phyloP scores from a whole-genome alignment of 129 eudicot species.

The Glebionis coronaria region DNA sequence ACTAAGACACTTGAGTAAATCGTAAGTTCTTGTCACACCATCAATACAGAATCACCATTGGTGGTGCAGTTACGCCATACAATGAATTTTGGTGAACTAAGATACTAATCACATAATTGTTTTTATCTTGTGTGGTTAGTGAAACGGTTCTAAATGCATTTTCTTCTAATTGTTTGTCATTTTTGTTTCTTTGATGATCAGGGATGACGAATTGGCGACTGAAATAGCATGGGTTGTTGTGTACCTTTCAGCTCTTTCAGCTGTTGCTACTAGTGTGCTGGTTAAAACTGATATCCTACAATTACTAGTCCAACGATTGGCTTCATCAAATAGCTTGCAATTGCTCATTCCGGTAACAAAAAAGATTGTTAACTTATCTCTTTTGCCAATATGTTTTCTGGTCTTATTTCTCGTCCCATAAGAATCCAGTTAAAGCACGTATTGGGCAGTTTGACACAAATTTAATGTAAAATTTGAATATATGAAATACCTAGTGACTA shows the following conservation, averaged over 20 bases:
- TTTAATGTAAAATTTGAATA: background rate
- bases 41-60: background rate
- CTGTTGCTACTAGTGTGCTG: constrained; percentile 64
- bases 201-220: constrained; percentile 87
- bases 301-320: constrained; percentile 67
- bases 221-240: constrained; percentile 99
- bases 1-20: constrained; percentile 73
- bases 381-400: background rate
- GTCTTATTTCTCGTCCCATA: background rate
- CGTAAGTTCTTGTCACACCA: constrained; percentile 45
- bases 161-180: background rate
- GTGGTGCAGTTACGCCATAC: background rate
- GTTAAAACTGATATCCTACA: constrained; percentile 77
- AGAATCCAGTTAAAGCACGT: background rate
- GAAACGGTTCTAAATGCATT: background rate
- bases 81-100: no score
- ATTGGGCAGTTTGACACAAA: background rate
- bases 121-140: constrained; percentile 1
- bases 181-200: constrained; percentile 25
- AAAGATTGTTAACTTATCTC: background rate
- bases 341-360: constrained; percentile 86
- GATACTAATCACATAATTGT: no score
- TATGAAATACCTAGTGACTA: background rate
- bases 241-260: constrained; percentile 90
- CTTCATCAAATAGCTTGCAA: constrained; percentile 72